Percentiles rank a stretch among this genome's conserved stretches.
phyloP scores from a whole-genome alignment of 345 rosid species.

The Pseudoturritis turrita region DNA sequence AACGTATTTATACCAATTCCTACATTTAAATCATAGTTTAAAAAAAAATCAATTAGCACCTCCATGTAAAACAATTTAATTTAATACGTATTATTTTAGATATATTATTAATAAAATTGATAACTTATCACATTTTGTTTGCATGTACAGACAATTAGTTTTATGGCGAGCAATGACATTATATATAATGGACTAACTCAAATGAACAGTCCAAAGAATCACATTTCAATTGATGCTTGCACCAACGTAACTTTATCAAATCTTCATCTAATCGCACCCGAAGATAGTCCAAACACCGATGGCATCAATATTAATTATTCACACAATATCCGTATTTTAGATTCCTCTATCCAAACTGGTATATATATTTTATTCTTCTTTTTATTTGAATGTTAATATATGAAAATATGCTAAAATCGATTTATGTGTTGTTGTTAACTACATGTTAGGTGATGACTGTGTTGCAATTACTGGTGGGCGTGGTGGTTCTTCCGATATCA shows the following conservation, averaged over 20 bases:
- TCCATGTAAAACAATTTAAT: too few relatives aligned
- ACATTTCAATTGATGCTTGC: not conserved
- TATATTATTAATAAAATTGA: too few relatives aligned
- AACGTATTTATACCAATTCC: too few relatives aligned
- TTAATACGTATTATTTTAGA: too few relatives aligned
- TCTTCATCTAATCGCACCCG: slow-evolving; percentile 12
- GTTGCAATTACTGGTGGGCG: slow-evolving; percentile 4
- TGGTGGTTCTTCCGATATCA: slow-evolving; percentile 23
- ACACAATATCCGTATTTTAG: not conserved
- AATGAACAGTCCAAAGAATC: slow-evolving; percentile 24
- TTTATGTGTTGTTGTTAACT: not conserved
- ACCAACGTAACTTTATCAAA: slow-evolving; percentile 8
- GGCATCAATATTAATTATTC: slow-evolving; percentile 18
- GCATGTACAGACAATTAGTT: slow-evolving; percentile 1
- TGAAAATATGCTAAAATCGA: too few relatives aligned
- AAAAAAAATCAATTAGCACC: too few relatives aligned
- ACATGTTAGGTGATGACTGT: slow-evolving; percentile 21
- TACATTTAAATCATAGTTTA: too few relatives aligned
- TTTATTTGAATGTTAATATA: not conserved
- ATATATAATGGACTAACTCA: slow-evolving; percentile 10
- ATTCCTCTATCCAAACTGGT: slow-evolving; percentile 19
- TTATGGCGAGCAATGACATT: not conserved
- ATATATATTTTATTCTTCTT: not conserved
- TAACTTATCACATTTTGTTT: not conserved
- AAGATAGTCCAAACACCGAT: slow-evolving; percentile 27